These are phyloP conservation scores for Microstegium vimineum DNA, from an alignment of 176 grass and related monocot species.

Conservation along the genomic window DNA sequence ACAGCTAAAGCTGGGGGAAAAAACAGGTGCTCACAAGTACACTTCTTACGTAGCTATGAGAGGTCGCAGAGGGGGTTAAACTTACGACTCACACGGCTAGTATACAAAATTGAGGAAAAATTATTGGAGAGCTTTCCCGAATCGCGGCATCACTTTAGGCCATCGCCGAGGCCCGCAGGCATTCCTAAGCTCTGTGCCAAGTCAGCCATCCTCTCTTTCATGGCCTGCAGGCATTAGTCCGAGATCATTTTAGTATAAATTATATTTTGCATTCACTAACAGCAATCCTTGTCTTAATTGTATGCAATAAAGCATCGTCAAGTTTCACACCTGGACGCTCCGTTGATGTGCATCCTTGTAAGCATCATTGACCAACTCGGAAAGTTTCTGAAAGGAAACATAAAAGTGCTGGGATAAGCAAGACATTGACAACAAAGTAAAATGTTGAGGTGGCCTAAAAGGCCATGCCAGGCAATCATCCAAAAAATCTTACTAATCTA, in stretches of 20 bases:
- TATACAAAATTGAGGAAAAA: constrained; percentile 57
- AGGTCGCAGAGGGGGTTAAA: neutral
- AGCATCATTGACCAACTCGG: constrained; percentile 81
- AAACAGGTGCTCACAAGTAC: constrained; percentile 23
- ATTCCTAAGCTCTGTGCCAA: constrained; percentile 93
- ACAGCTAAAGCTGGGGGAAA: neutral
- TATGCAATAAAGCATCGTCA: neutral
- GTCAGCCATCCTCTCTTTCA: constrained; percentile 99
- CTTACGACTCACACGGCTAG: constrained; percentile 27
- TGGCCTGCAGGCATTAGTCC: constrained; percentile 49
- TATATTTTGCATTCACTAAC: neutral
- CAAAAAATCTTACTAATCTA: neutral
- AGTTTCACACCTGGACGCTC: constrained; percentile 63
- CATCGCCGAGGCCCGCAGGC: constrained; percentile 67
- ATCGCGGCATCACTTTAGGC: constrained; percentile 44
- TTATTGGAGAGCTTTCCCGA: constrained; percentile 24
- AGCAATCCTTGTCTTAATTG: neutral
- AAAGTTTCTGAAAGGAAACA: constrained; percentile 62
- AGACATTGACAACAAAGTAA: neutral
- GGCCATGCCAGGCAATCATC: neutral
- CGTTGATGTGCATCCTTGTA: constrained; percentile 93
- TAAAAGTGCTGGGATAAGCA: neutral
- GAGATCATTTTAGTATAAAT: neutral
- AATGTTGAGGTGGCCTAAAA: neutral
- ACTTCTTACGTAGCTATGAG: constrained; percentile 18